These are phyloP conservation scores for Phytophthora megakarya DNA, from an alignment of 352 stramenopile species.

Conservation along the genomic window DNA sequence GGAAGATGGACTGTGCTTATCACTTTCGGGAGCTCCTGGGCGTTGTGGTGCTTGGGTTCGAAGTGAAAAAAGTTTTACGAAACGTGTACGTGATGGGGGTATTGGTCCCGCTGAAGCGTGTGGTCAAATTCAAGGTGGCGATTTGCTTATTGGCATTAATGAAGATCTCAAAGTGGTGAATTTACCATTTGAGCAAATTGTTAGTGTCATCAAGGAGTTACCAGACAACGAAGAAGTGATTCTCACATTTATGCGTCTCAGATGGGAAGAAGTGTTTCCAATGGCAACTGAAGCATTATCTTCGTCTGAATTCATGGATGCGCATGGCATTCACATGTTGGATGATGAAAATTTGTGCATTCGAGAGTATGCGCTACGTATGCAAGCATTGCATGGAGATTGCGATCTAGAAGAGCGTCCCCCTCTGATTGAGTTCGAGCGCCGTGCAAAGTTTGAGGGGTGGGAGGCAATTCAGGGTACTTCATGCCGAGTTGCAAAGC, in stretches of 20 bases:
- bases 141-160: constrained; percentile 78
- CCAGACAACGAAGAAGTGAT: constrained; percentile 45
- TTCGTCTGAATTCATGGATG: constrained; percentile 50
- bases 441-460: constrained; percentile 74
- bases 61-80: constrained; percentile 76
- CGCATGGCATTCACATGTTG: constrained; percentile 51
- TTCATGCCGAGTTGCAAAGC: constrained; percentile 38
- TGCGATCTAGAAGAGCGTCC: constrained; percentile 59
- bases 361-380: constrained; percentile 78
- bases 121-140: constrained; percentile 59
- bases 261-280: constrained; percentile 60
- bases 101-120: constrained; percentile 69
- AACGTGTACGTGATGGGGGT: constrained; percentile 41
- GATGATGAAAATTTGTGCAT: constrained; percentile 72
- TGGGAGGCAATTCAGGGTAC: constrained; percentile 74
- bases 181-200: constrained; percentile 73
- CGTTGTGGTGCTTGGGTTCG: constrained; percentile 83
- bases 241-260: constrained; percentile 64
- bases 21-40: constrained; percentile 69
- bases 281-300: constrained; percentile 58
- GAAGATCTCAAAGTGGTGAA: constrained; percentile 56
- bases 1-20: constrained; percentile 77
- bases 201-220: constrained; percentile 64
- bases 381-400: constrained; percentile 77
- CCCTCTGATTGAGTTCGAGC: constrained; percentile 71